Evolutionary conservation across 805 yeast genomes (phyloP), one percentile per base, ranked within the genome.

Genomic region (Teunomyces aglyptinius): DNA sequence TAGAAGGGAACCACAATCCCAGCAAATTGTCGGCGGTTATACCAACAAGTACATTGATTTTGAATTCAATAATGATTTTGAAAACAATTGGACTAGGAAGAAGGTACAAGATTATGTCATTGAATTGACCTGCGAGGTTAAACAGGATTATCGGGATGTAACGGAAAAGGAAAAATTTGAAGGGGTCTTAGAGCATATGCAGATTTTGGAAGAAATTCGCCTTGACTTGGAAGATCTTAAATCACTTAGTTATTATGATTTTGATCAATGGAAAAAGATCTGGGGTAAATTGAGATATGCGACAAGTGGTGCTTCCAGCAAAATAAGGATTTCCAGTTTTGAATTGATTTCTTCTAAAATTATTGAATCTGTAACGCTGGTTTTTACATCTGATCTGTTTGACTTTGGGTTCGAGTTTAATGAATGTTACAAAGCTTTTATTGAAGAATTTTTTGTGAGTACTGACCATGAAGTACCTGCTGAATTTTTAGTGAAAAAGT

Each of bases 341-440:
- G 96, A 89, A 59, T 68, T 90, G 28, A 73, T 83, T 5, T 76
- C 85, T 2, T 85, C 90, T 1, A 90, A 90, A 0, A 61, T 87
- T 5, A 72, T 85, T 6, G 69, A 71, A 5, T 55, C 71, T 0
- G 59, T 85, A 24, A 54, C 70, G 3, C 19, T 47, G 1, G 45
- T 73, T 2, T 77, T 81, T 40, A 51, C 52, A 1, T 43, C 52
- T 1, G 58, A 61, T 7, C 26, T 18, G 1, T 28, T 35, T 32
- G 57, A 56, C 7, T 41, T 50, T 13, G 61, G 63, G 1, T 51
- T 50, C 12, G 62, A 60, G 22, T 65, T 60, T 16, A 57, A 68
- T n/a, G 58, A 57, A 12, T 70, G 80, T 32, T 63, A 69, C 50
- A 57, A 54, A 18, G 67, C 83, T 2, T 83, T 87, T 52, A 57